These are phyloP conservation scores for Psilocybe mexicana DNA, from an alignment of 1,284 basidiomycete genomes.

Conservation along the genomic window DNA sequence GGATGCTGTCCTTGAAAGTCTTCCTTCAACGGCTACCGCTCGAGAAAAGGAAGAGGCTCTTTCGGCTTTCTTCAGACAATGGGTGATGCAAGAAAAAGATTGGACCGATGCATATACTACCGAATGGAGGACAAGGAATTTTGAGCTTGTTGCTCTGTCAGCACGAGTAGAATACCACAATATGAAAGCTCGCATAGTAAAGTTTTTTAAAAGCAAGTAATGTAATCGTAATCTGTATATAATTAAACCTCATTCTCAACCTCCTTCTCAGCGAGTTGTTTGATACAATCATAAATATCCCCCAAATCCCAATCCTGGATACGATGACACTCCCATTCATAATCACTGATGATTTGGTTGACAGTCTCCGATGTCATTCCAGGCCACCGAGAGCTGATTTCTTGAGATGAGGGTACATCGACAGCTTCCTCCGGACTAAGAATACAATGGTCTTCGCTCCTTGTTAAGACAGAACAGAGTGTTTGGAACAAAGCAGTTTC, in stretches of 20 bases:
- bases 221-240: not conserved
- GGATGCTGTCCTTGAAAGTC: conserved; percentile 52
- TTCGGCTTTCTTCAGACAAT: conserved; percentile 68
- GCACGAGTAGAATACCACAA: conserved; percentile 22
- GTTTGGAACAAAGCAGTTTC: conserved; percentile 71
- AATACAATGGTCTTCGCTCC: conserved; percentile 42
- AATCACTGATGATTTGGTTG: conserved; percentile 56
- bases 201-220: conserved; percentile 12
- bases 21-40: conserved; percentile 49
- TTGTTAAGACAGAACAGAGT: conserved; percentile 47
- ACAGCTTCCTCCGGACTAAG: conserved; percentile 55
- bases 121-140: conserved; percentile 65
- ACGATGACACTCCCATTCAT: conserved; percentile 55
- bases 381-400: conserved; percentile 68
- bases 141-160: conserved; percentile 36
- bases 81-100: conserved; percentile 65
- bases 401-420: conserved; percentile 51
- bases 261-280: conserved; percentile 57
- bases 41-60: conserved; percentile 64
- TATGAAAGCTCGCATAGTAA: conserved; percentile 12
- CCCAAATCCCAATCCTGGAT: conserved; percentile 58
- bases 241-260: conserved; percentile 26
- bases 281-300: conserved; percentile 59
- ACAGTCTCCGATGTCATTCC: conserved; percentile 66
- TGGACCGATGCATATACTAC: conserved; percentile 58